A percentile compares a stretch with the other conserved stretches of the same genome.
phyloP scores from a whole-genome alignment of 441 rosid genomes.

The Theobroma grandiflorum region DNA sequence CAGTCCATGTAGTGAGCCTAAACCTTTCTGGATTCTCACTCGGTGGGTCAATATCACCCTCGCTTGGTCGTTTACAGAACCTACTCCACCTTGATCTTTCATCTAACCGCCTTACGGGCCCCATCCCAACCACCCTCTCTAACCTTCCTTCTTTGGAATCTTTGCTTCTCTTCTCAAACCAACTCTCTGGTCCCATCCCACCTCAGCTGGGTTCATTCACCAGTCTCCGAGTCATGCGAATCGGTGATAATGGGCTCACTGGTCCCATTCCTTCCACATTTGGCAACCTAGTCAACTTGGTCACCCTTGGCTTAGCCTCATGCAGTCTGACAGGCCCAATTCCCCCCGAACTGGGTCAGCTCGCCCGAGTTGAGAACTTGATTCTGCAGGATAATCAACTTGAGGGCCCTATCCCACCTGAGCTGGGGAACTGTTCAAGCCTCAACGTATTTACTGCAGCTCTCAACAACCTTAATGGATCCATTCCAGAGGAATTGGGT shows the following conservation, averaged over 20 bases:
- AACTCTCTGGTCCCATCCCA: conserved; percentile 80
- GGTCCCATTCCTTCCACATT: conserved; percentile 73
- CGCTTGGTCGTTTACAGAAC: conserved; percentile 60
- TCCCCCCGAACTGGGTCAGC: conserved; percentile 68
- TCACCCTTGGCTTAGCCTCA: conserved; percentile 72
- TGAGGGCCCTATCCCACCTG: conserved; percentile 66
- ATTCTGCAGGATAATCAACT: conserved; percentile 69
- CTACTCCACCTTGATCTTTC: conserved; percentile 93
- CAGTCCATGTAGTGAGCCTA: conserved; percentile 52
- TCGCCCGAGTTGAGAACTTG: conserved; percentile 45
- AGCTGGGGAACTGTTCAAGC: conserved; percentile 79
- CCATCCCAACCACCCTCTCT: conserved; percentile 82
- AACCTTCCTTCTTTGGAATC: conserved; percentile 78
- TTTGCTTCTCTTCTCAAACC: conserved; percentile 77
- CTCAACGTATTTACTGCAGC: conserved; percentile 60
- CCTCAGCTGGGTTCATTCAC: conserved; percentile 65
- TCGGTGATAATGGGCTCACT: conserved; percentile 78
- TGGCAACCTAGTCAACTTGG: conserved; percentile 56
- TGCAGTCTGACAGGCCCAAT: conserved; percentile 73
- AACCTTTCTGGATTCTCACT: conserved; percentile 73
- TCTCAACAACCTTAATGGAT: conserved; percentile 68
- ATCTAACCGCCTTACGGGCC: conserved; percentile 73
- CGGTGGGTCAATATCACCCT: conserved; percentile 67
- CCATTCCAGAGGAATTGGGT: conserved; percentile 72
- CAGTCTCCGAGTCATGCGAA: conserved; percentile 60